These are phyloP conservation scores for Trypanosoma avium DNA, from an alignment of 208 protist species.

Conservation along the genomic window DNA sequence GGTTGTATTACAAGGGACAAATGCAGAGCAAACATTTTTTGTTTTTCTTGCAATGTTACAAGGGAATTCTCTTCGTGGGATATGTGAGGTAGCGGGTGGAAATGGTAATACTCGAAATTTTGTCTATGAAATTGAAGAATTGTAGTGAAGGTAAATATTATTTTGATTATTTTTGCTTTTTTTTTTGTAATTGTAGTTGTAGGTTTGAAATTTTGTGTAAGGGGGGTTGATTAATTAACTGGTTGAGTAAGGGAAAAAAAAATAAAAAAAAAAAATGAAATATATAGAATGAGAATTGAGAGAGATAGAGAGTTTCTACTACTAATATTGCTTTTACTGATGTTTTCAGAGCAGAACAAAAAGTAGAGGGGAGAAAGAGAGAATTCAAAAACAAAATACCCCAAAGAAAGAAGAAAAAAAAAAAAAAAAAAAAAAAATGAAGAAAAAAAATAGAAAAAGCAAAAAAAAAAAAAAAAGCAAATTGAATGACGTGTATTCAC, in stretches of 20 bases:
- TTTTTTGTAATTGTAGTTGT: too few species aligned
- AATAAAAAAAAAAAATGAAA: not conserved
- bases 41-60: constrained; percentile 83
- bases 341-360: not conserved
- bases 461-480: constrained; percentile 9
- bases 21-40: constrained; percentile 71
- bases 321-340: not conserved
- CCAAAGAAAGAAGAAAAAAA: not conserved
- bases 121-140: constrained; percentile 81
- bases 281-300: constrained; percentile 1
- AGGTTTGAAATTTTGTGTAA: too few species aligned
- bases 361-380: not conserved
- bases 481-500: not conserved
- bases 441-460: constrained; percentile 6
- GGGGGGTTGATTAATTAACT: too few species aligned
- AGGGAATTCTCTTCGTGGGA: constrained; percentile 81
- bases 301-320: not conserved
- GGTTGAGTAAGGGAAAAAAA: not conserved
- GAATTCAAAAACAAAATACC: not conserved
- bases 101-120: constrained; percentile 71
- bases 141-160: constrained; percentile 35
- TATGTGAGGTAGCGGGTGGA: constrained; percentile 60
- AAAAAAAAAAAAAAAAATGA: not conserved
- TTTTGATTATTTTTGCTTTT: too few species aligned
- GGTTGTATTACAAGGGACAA: constrained; percentile 50